Percentiles rank a stretch among this genome's conserved stretches.
Conservation (phyloP, 768 basidiomycete species). For the Termitomyces titanicus region DNA sequence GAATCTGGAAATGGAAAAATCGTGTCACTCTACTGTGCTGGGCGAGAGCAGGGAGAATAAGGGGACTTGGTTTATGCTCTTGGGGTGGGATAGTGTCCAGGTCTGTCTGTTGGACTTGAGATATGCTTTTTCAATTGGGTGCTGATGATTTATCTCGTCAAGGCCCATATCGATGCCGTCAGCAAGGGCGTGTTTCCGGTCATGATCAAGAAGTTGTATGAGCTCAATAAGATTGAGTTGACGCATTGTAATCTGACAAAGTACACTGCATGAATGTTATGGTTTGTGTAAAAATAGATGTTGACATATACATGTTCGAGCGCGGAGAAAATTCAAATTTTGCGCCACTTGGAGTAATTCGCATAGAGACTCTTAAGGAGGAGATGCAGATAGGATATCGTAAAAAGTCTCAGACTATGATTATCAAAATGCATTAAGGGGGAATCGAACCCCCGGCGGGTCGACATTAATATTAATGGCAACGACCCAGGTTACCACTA, state of each 20-base stretch:
- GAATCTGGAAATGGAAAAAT: background rate
- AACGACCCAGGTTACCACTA: conserved; percentile 10
- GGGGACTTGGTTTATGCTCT: background rate
- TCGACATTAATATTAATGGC: conserved; percentile 34
- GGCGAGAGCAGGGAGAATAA: conserved; percentile 12
- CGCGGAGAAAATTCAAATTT: too few relatives aligned
- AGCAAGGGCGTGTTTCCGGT: background rate
- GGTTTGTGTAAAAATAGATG: background rate
- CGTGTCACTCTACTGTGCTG: background rate
- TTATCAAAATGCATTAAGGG: conserved; percentile 66
- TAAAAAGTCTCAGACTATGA: too few relatives aligned
- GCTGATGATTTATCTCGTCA: background rate
- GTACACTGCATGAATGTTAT: conserved; percentile 1
- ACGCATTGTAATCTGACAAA: conserved; percentile 6
- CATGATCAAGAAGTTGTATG: conserved; percentile 1
- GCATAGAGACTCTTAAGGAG: too few relatives aligned
- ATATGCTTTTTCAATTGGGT: background rate
- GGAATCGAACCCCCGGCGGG: conserved; percentile 90
- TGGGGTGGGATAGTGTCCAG: conserved; percentile 14
- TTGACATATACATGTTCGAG: too few relatives aligned
- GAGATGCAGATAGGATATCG: too few relatives aligned
- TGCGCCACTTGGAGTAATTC: too few relatives aligned
- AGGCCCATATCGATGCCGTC: conserved; percentile 10
- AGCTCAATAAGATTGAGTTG: background rate
- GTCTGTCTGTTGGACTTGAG: background rate